Evolutionary conservation across 305 asterid genomes (phyloP), one percentile per base, ranked within the genome.

Genomic region (Fraxinus xanthoxyloides): DNA sequence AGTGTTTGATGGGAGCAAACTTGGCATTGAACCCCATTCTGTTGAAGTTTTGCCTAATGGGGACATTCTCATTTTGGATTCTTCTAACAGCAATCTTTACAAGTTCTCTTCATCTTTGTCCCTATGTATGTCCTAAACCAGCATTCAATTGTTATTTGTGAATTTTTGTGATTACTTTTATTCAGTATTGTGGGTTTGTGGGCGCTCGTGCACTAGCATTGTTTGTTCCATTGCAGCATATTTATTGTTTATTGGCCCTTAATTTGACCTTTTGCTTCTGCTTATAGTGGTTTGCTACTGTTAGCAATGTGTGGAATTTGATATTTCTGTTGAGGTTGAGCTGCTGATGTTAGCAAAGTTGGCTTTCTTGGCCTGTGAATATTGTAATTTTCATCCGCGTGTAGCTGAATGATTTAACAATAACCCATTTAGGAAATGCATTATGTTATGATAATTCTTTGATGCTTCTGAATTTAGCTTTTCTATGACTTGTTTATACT

Each of bases 1-100:
- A 38, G 98, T 96, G 77, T 96, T 96, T 80, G 99, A 96, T 82
- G 98, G 99, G 54, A 96, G 99, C 89, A 96, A 94, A 87, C 97
- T 93, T 85, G 99, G 99, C 77, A 88, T 96, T 85, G 99, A 96
- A 84, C 99, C 99, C 59, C 79, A 93, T 79, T 51, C 95, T 80
- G 89, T 94, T 76, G 98, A 91, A 82, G 83, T 93, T 67, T 87
- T 90, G 89, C 90, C 98, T 48, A 92, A 88, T 83, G 98, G 98
- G 51, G 99, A 93, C 81, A 97, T 96, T 46, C 97, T 96, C 23
- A 91, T 96, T 87, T 85, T 96, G 82, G 99, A 96, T 83, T 93
- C 98, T 79, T 93, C 92, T 78, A 96, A 96, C 79, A 93, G 97
- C 82, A 96, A 96, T 78, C 95, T 96, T 35, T 92, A 94, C 92